Conservation (phyloP, 2,329 filamentous ascomycete species). For the Colletotrichum orbiculare region DNA sequence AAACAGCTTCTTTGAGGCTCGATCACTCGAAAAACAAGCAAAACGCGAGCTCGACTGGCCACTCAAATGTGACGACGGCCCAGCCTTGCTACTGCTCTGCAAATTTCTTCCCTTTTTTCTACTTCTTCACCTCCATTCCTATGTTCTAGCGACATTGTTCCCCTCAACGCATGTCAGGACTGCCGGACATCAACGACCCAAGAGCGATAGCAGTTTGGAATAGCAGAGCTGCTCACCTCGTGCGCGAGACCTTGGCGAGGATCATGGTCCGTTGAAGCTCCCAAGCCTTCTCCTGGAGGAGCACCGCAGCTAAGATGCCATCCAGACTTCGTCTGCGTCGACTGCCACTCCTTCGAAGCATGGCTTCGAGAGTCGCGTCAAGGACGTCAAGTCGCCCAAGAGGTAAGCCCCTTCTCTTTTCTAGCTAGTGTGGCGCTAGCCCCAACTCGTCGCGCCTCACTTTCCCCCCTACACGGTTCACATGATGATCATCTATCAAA, state of each 20-base stretch:
- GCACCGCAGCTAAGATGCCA: conserved; percentile 35
- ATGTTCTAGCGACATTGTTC: conserved; percentile 27
- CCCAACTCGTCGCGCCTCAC: conserved; percentile 12
- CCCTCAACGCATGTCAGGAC: conserved; percentile 41
- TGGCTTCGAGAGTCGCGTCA: conserved; percentile 83
- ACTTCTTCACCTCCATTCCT: conserved; percentile 12
- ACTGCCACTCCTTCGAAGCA: conserved; percentile 77
- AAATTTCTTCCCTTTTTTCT: conserved; percentile 27
- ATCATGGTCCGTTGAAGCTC: conserved; percentile 38
- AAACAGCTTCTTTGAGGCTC: conserved; percentile 23
- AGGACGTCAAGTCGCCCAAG: conserved; percentile 88
- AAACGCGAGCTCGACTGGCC: conserved; percentile 23
- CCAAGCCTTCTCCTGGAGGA: conserved; percentile 9
- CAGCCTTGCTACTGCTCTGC: conserved; percentile 16
- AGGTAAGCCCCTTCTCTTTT: conserved; percentile 70
- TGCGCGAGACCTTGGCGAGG: conserved; percentile 38
- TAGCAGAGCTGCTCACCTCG: conserved; percentile 37
- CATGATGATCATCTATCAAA: conserved; percentile 89
- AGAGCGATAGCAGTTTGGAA: conserved; percentile 37
- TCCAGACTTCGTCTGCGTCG: conserved; percentile 77
- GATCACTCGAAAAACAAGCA: conserved; percentile 8
- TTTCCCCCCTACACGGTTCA: conserved; percentile 42
- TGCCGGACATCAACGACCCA: conserved; percentile 37
- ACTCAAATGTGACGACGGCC: conserved; percentile 33
- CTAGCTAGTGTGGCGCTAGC: conserved; percentile 28